phyloP scores from a whole-genome alignment of 257 asterid genomes.

The Salvia hispanica region DNA sequence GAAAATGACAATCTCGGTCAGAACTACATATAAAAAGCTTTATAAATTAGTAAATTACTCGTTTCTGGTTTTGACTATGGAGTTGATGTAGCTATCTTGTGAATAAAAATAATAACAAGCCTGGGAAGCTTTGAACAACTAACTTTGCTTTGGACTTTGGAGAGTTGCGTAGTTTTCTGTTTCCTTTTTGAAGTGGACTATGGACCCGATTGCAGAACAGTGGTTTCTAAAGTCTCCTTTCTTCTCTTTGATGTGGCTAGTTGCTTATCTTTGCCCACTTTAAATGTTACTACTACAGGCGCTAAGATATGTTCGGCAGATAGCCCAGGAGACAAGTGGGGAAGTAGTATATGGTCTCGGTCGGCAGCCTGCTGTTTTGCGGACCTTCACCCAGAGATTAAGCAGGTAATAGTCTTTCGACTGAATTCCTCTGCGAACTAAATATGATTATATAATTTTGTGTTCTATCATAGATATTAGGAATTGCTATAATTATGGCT shows the following conservation, averaged over 20 bases:
- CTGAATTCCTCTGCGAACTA: background rate
- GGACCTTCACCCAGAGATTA: constrained; percentile 93
- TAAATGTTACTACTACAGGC: constrained; percentile 35
- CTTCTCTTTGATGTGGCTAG: constrained; percentile 18
- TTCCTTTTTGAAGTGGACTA: background rate
- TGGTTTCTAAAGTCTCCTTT: background rate
- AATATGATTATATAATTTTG: background rate
- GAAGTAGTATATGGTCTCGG: constrained; percentile 86
- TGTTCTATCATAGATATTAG: background rate
- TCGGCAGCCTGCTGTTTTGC: constrained; percentile 92
- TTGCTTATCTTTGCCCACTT: background rate
- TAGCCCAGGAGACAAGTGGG: constrained; percentile 94
- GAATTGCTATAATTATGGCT: background rate
- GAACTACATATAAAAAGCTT: constrained; percentile 30
- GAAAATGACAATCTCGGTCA: constrained; percentile 84
- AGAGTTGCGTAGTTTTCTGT: background rate
- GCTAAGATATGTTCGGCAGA: constrained; percentile 69
- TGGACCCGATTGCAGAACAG: background rate
- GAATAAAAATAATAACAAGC: no score
- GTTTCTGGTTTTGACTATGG: no score
- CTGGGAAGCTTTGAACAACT: no score
- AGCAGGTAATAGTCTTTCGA: constrained; percentile 54
- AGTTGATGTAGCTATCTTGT: background rate
- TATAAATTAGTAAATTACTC: background rate
- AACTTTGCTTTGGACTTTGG: no score